These are phyloP conservation scores for Camillea tinctor DNA, from an alignment of 2,329 filamentous ascomycete species.

Conservation along the genomic window DNA sequence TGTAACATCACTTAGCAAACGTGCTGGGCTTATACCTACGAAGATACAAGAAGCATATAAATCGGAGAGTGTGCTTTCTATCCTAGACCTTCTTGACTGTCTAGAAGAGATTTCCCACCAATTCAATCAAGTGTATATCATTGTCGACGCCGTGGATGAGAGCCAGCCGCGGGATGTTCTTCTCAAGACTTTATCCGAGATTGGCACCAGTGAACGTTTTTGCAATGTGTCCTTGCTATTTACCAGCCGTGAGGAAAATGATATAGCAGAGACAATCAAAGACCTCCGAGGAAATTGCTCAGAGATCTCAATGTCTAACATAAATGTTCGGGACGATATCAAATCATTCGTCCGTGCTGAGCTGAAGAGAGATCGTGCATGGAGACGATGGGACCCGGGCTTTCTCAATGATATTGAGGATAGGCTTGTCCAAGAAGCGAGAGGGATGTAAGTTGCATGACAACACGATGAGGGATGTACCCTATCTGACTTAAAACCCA, in stretches of 20 bases:
- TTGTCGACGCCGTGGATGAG: slow-evolving; percentile 33
- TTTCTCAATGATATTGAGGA: slow-evolving; percentile 18
- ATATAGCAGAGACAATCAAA: slow-evolving; percentile 22
- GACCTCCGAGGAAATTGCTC: background rate
- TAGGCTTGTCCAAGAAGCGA: slow-evolving; percentile 18
- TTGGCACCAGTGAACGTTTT: slow-evolving; percentile 24
- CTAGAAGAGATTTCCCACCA: slow-evolving; percentile 19
- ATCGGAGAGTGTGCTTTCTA: slow-evolving; percentile 4
- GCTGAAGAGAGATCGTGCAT: slow-evolving; percentile 8
- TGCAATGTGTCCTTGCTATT: slow-evolving; percentile 26
- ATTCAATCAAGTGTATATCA: slow-evolving; percentile 23
- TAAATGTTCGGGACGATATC: slow-evolving; percentile 27
- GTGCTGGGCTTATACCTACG: slow-evolving; percentile 15
- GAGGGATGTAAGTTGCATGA: slow-evolving; percentile 24
- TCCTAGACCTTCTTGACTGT: slow-evolving; percentile 19
- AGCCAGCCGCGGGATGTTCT: slow-evolving; percentile 24
- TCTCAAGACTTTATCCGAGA: slow-evolving; percentile 17
- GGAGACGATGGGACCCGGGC: slow-evolving; percentile 1
- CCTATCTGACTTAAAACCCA: slow-evolving; percentile 5
- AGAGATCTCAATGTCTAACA: slow-evolving; percentile 29
- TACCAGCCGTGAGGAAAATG: slow-evolving; percentile 30
- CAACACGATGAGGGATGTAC: background rate
- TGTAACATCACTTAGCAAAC: slow-evolving; percentile 24
- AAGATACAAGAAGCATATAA: slow-evolving; percentile 13
- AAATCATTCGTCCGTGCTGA: slow-evolving; percentile 18